Conservation (phyloP, 106 monocot genomes). For the Acanthochlamys bracteata region DNA sequence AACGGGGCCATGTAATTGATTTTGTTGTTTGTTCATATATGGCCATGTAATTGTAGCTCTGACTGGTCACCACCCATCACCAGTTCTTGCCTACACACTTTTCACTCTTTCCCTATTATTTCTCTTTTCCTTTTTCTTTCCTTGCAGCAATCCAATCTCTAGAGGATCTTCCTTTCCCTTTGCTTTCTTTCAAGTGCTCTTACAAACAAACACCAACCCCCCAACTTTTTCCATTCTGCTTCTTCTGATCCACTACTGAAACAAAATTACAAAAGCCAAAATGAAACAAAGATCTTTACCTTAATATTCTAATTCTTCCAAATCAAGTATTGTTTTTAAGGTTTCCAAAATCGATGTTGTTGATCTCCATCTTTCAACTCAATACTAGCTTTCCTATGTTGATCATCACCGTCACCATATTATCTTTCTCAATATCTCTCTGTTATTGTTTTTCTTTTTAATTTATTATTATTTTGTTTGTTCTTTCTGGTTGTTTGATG, state of each 20-base stretch:
- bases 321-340: no score
- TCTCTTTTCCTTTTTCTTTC: not conserved
- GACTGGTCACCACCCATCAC: conserved; percentile 19
- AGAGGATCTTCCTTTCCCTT: not conserved
- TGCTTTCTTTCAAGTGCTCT: conserved; percentile 8
- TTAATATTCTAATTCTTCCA: no score
- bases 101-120: not conserved
- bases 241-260: no score
- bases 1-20: no score
- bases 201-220: no score
- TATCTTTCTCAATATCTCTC: not conserved
- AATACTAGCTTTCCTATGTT: not conserved
- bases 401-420: not conserved
- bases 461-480: not conserved
- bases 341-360: no score
- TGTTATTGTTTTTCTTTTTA: not conserved
- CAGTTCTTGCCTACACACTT: conserved; percentile 1
- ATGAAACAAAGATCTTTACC: no score
- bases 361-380: not conserved
- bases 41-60: not conserved
- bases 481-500: conserved; percentile 12
- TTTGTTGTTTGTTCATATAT: conserved; percentile 1
- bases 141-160: conserved; percentile 2
- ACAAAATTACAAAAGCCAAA: no score
- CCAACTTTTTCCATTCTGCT: no score